Conservation (phyloP, 257 asterid genomes). For the Solanum sejunctum region DNA sequence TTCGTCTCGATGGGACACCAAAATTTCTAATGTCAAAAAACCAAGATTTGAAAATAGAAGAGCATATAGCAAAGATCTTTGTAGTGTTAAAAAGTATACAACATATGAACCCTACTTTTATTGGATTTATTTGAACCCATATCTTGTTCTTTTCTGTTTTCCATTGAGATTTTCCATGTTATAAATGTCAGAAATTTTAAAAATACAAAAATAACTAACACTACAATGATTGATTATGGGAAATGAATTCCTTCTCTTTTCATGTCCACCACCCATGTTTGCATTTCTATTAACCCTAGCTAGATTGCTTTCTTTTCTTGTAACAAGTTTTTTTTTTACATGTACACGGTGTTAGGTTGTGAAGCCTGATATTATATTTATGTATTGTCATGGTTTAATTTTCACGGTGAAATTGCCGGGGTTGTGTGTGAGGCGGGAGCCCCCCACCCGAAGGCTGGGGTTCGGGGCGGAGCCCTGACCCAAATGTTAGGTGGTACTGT, state of each 20-base stretch:
- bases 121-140: constrained; percentile 28
- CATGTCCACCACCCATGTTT: not conserved
- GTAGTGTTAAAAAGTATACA: constrained; percentile 22
- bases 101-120: constrained; percentile 12
- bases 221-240: constrained; percentile 4
- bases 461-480: too few species aligned
- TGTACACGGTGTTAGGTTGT: too few species aligned
- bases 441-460: too few species aligned
- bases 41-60: not conserved
- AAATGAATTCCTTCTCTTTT: not conserved
- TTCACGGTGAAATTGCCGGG: too few species aligned
- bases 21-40: not conserved
- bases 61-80: not conserved
- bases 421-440: too few species aligned
- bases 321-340: not conserved
- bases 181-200: not conserved
- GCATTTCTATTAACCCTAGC: not conserved
- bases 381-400: too few species aligned
- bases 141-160: constrained; percentile 17
- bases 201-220: not conserved
- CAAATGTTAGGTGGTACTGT: too few species aligned
- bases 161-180: constrained; percentile 3
- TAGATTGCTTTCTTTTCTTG: not conserved
- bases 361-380: too few species aligned
- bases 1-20: not conserved